These are phyloP conservation scores for Takashimella koratensis DNA, from an alignment of 1,284 basidiomycete species.

Conservation along the genomic window DNA sequence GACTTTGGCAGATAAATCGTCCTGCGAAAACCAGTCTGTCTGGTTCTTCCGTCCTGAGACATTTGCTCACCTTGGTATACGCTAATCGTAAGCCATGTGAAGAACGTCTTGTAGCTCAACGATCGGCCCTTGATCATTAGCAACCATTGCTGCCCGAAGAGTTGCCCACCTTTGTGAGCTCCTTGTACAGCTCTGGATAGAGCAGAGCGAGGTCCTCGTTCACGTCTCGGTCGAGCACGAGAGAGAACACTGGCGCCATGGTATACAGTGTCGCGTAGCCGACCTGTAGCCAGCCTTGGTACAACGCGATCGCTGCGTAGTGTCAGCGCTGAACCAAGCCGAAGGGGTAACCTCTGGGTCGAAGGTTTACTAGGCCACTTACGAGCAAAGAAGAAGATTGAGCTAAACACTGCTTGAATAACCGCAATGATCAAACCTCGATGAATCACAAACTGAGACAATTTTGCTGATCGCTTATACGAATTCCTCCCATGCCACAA, in stretches of 20 bases:
- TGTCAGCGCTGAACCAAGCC: too few species aligned
- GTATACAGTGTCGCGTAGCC: constrained; percentile 98
- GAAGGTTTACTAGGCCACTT: too few species aligned
- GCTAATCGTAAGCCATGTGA: constrained; percentile 96
- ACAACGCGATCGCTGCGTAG: constrained; percentile 86
- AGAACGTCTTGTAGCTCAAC: constrained; percentile 94
- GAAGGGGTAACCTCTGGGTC: too few species aligned
- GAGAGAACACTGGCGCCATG: constrained; percentile 96
- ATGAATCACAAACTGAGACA: constrained; percentile 98
- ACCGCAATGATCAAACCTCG: constrained; percentile 95
- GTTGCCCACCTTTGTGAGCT: constrained; percentile 76
- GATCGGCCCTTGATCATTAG: constrained; percentile 66
- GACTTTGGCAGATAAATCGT: too few species aligned
- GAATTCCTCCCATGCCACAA: constrained; percentile 88
- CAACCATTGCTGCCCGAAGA: neutral
- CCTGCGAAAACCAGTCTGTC: too few species aligned
- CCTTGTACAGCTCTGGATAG: constrained; percentile 98
- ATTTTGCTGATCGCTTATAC: constrained; percentile 94
- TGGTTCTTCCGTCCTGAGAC: too few species aligned
- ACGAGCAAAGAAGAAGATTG: constrained; percentile 97
- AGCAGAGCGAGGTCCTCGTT: constrained; percentile 91
- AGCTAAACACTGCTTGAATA: constrained; percentile 94
- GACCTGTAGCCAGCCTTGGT: constrained; percentile 97
- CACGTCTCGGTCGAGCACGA: constrained; percentile 93
- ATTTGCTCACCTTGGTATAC: constrained; percentile 79